Percentiles rank a stretch among this genome's conserved stretches.
Evolutionary conservation across 495 filamentous ascomycete species (phyloP).

Genomic region (Tuber umbilicatum): DNA sequence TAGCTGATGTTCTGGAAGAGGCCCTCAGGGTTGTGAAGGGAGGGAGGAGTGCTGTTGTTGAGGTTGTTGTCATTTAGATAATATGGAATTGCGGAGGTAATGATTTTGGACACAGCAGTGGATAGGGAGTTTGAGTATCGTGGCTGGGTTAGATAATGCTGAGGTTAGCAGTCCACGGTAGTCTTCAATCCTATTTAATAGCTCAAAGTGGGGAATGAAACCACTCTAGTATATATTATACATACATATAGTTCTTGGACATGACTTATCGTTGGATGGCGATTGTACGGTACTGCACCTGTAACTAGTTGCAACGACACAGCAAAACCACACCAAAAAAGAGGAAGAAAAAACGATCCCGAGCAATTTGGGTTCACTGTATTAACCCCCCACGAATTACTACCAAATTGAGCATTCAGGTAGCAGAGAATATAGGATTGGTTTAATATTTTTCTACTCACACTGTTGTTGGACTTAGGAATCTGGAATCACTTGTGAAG

Average conservation of each 20-base stretch:
- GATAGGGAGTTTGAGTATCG: not conserved
- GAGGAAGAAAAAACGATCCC: too few species aligned
- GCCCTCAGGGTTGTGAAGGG: constrained; percentile 62
- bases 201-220: not conserved
- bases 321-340: too few species aligned
- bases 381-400: too few species aligned
- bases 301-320: too few species aligned
- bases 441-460: too few species aligned
- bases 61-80: constrained; percentile 42
- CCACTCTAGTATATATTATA: not conserved
- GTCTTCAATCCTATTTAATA: not conserved
- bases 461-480: too few species aligned
- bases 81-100: not conserved
- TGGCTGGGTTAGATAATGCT: not conserved
- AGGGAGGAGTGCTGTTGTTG: constrained; percentile 65
- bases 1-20: constrained; percentile 57
- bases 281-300: too few species aligned
- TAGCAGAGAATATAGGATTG: too few species aligned
- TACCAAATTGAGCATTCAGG: too few species aligned
- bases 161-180: not conserved
- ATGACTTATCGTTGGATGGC: too few species aligned
- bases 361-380: too few species aligned
- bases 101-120: not conserved
- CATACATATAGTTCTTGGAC: not conserved
- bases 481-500: too few species aligned